Conservation (phyloP, 208 protist species). For the Lotmaria passim region DNA sequence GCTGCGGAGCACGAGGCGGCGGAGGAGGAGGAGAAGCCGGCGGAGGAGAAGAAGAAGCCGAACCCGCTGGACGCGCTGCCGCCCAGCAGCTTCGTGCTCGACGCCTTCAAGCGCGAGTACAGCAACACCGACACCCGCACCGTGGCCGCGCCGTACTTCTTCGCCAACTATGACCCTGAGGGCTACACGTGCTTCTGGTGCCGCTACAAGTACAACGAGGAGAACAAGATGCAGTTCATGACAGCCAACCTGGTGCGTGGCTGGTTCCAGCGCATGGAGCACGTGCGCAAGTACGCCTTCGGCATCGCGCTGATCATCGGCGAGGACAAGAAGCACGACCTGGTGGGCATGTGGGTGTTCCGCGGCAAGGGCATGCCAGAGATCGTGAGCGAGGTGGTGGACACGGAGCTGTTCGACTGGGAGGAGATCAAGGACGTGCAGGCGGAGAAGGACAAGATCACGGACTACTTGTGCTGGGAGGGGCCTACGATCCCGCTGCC, state of each 20-base stretch:
- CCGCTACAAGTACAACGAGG: slow-evolving; percentile 85
- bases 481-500: slow-evolving; percentile 75
- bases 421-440: slow-evolving; percentile 73
- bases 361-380: slow-evolving; percentile 82
- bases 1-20: slow-evolving; percentile 40
- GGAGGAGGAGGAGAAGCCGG: slow-evolving; percentile 49
- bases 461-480: slow-evolving; percentile 86
- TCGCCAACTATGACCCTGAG: slow-evolving; percentile 61
- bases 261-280: slow-evolving; percentile 90
- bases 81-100: slow-evolving; percentile 71
- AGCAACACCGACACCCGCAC: slow-evolving; percentile 81
- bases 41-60: slow-evolving; percentile 71
- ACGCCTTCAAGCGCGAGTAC: slow-evolving; percentile 81
- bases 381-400: slow-evolving; percentile 74
- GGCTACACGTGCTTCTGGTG: slow-evolving; percentile 82
- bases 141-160: slow-evolving; percentile 74
- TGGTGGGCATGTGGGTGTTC: slow-evolving; percentile 81
- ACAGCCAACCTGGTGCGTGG: slow-evolving; percentile 81
- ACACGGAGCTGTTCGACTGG: slow-evolving; percentile 83
- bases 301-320: slow-evolving; percentile 82
- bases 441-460: slow-evolving; percentile 73
- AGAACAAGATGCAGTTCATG: slow-evolving; percentile 87
- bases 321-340: slow-evolving; percentile 75
- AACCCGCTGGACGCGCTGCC: slow-evolving; percentile 71
- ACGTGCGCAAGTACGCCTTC: slow-evolving; percentile 85